Percentiles rank a stretch among this genome's conserved stretches.
phyloP scores from a whole-genome alignment of 2,329 filamentous ascomycete species.

The Cryphonectria japonica region DNA sequence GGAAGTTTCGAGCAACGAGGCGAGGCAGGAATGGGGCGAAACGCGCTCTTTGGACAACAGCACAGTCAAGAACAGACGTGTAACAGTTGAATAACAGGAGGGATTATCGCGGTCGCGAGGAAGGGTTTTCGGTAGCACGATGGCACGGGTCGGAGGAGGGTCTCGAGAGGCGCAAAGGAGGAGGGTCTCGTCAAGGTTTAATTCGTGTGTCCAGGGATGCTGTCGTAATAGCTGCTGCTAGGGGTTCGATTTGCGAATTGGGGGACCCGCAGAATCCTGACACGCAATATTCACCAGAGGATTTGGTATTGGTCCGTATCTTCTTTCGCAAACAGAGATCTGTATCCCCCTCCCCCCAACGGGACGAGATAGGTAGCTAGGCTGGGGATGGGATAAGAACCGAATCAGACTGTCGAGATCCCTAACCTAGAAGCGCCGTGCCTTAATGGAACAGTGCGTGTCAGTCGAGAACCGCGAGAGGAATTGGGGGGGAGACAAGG shows the following conservation, averaged over 20 bases:
- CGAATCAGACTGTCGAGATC: neutral
- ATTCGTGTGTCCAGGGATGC: slow-evolving; percentile 11
- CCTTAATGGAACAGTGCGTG: slow-evolving; percentile 5
- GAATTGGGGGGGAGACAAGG: neutral
- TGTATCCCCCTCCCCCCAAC: neutral
- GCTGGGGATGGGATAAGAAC: neutral
- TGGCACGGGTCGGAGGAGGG: slow-evolving; percentile 1
- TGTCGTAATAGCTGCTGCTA: slow-evolving; percentile 12
- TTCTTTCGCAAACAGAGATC: neutral
- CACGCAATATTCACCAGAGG: neutral
- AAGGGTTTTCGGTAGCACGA: neutral
- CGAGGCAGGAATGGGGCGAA: neutral
- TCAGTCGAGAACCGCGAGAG: neutral
- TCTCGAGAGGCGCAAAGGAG: slow-evolving; percentile 9
- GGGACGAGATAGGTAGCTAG: neutral
- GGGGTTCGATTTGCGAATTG: neutral
- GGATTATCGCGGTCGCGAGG: neutral
- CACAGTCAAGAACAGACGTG: neutral
- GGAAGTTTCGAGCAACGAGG: neutral
- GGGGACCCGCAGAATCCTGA: slow-evolving; percentile 5
- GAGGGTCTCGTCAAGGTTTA: slow-evolving; percentile 3
- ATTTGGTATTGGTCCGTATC: neutral
- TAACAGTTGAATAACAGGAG: neutral
- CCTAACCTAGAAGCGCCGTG: slow-evolving; percentile 2
- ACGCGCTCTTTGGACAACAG: neutral